These are phyloP conservation scores for Phytophthora quininea DNA, from an alignment of 352 stramenopile species.

Conservation along the genomic window DNA sequence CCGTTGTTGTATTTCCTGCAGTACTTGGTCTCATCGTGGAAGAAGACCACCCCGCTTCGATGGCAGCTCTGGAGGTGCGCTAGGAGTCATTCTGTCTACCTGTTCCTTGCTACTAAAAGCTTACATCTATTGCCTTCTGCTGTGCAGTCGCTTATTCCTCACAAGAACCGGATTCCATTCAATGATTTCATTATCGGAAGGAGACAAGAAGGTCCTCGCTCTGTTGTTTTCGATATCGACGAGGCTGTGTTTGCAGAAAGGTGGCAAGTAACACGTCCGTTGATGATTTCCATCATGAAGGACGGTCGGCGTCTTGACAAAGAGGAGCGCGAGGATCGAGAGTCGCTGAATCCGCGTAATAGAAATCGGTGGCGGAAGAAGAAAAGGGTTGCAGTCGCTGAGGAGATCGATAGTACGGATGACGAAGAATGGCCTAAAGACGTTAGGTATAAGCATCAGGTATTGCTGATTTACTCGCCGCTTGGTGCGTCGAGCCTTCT, in stretches of 20 bases:
- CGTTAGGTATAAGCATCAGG: constrained; percentile 4
- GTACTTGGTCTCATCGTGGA: constrained; percentile 61
- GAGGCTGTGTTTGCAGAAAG: constrained; percentile 45
- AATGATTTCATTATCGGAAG: constrained; percentile 54
- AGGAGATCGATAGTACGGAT: constrained; percentile 16
- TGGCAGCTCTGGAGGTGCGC: constrained; percentile 36
- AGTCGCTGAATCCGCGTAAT: constrained; percentile 23
- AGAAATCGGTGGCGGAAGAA: constrained; percentile 14
- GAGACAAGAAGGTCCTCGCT: constrained; percentile 33
- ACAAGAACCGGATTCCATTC: constrained; percentile 55
- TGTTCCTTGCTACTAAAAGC: background rate
- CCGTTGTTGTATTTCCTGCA: constrained; percentile 21
- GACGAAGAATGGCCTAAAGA: no score
- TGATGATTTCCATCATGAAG: constrained; percentile 58
- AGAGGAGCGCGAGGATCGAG: constrained; percentile 39
- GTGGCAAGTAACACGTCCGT: constrained; percentile 51
- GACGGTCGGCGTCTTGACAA: constrained; percentile 42
- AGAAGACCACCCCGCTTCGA: constrained; percentile 44
- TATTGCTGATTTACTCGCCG: constrained; percentile 36
- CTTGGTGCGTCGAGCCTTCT: constrained; percentile 32
- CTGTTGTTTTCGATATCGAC: constrained; percentile 64
- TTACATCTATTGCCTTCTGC: background rate
- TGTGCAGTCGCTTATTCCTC: constrained; percentile 47
- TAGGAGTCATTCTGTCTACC: constrained; percentile 10
- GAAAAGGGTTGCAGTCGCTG: background rate